Percentiles rank a stretch among this genome's conserved stretches.
Conservation (phyloP, 1,139 yeast species). For the Pichia sp. region DNA sequence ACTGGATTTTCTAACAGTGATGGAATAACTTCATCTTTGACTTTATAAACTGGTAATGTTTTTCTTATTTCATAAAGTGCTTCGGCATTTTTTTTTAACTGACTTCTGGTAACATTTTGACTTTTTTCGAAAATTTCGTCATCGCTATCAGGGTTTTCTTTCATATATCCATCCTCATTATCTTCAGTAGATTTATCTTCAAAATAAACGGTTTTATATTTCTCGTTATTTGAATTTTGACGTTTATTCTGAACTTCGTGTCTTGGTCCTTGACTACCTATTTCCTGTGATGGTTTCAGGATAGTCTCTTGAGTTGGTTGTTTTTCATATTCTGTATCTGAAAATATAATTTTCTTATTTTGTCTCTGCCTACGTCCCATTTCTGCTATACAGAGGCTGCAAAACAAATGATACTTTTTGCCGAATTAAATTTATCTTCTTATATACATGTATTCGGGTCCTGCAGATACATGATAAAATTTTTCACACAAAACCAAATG, state of each 20-base stretch:
- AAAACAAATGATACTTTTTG: not conserved
- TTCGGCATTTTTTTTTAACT: slow-evolving; percentile 38
- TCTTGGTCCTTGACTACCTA: no score
- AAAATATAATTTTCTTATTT: slow-evolving; percentile 23
- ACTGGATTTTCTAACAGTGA: slow-evolving; percentile 55
- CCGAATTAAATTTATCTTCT: not conserved
- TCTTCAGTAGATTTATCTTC: slow-evolving; percentile 21
- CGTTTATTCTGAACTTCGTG: no score
- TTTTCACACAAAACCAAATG: no score
- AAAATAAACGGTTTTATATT: slow-evolving; percentile 10
- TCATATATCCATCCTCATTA: slow-evolving; percentile 27
- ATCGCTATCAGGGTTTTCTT: slow-evolving; percentile 22
- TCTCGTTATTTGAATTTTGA: no score
- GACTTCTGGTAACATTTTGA: slow-evolving; percentile 13
- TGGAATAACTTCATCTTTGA: slow-evolving; percentile 55
- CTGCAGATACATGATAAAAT: no score
- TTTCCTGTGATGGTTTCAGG: no score
- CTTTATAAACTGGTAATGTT: slow-evolving; percentile 69
- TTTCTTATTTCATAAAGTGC: slow-evolving; percentile 46
- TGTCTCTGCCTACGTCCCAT: slow-evolving; percentile 17
- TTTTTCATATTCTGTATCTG: slow-evolving; percentile 13
- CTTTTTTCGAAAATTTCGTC: slow-evolving; percentile 12
- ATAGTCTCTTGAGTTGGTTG: not conserved
- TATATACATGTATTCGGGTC: no score
- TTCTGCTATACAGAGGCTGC: not conserved